These are phyloP conservation scores for Fusarium illudens DNA, from an alignment of 2,329 filamentous ascomycete species.

Conservation along the genomic window DNA sequence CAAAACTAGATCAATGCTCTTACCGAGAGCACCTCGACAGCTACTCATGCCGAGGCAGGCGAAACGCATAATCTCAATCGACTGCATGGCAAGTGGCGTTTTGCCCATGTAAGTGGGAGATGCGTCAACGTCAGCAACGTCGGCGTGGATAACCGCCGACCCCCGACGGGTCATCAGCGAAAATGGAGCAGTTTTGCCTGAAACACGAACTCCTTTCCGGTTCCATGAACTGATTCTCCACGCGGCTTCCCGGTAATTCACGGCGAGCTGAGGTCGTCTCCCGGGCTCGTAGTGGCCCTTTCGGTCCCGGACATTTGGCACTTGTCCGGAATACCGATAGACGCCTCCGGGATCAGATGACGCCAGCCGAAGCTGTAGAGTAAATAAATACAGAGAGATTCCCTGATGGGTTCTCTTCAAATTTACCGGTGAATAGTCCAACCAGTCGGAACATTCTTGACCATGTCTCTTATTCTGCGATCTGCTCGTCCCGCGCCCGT, in stretches of 20 bases:
- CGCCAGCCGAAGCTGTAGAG: background rate
- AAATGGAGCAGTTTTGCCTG: background rate
- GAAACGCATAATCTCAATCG: background rate
- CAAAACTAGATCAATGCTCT: background rate
- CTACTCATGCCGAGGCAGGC: background rate
- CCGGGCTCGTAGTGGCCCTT: background rate
- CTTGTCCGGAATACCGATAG: constrained; percentile 15
- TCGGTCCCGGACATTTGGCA: constrained; percentile 13
- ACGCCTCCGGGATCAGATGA: background rate
- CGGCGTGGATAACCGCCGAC: background rate
- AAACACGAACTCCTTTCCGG: background rate
- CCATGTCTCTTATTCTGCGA: constrained; percentile 29
- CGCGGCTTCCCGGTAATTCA: background rate
- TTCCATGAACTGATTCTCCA: background rate
- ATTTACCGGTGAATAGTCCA: background rate
- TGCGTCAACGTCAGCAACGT: background rate
- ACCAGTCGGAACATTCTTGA: background rate
- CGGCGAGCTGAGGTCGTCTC: background rate
- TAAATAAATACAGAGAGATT: background rate
- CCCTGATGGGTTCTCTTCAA: background rate
- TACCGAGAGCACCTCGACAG: background rate
- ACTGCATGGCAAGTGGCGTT: background rate
- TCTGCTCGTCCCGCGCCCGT: constrained; percentile 33
- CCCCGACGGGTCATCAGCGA: background rate
- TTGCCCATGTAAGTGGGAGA: background rate